Evolutionary conservation across 805 yeast genomes (phyloP), one percentile per base, ranked within the genome.

Genomic region (Candida ponderosae): DNA sequence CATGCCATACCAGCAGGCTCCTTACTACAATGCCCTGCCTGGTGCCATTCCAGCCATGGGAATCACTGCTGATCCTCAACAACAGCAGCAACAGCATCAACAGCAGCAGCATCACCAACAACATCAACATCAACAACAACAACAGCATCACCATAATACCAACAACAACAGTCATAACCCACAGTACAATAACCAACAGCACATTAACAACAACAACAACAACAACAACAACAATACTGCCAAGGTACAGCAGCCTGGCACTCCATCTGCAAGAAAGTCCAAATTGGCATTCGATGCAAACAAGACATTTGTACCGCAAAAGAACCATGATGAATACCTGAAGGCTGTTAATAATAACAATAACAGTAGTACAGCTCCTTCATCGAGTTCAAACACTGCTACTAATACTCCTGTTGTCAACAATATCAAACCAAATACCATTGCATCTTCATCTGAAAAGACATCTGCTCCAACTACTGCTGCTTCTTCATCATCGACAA

Each of bases 41-140:
- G 18, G 18, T 15, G 18, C n/a, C 33, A 23, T 8, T 31, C 18
- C 6, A 18, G 5, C 14, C 33, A 34, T 5, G 28, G 11, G 16
- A 27, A 11, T 17, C 15, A 20, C 7, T 5, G n/a, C n/a, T n/a
- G n/a, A 46, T 74, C 73, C 42, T 75, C 42, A 74, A 72, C 46
- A 63, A 75, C 13, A 62, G 69, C 37, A 62, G 79, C 45, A 79
- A 80, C 1, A 79, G 72, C 37, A 75, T 74, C 54, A 75, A 74
- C 29, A 24, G 11, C 11, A 24, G 11, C 7, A 24, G 3, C 14
- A 24, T 24, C 11, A 24, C 6, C 7, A 24, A 13, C 28, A 24
- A 13, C 11, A 24, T 24, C 14, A 24, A 13, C 14, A 11, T 9
- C n/a, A 24, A 13, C 28, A n/a, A 14, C n/a, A 33, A 23, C 29